phyloP scores from a whole-genome alignment of 352 stramenopile genomes.

The Chrysophaeum taylorii region DNA sequence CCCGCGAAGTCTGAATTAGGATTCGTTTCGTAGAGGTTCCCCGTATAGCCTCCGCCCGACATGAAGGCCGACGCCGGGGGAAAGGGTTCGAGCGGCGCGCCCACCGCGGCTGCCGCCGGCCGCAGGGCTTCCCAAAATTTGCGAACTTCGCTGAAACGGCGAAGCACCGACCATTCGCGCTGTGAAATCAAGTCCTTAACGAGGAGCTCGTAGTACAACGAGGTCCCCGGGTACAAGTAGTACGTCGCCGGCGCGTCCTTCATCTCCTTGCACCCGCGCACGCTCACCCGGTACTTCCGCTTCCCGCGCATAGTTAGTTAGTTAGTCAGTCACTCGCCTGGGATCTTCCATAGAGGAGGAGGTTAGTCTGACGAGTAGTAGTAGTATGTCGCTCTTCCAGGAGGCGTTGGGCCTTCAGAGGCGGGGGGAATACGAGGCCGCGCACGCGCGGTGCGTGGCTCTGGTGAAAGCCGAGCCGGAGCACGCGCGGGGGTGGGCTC shows the following conservation, averaged over 20 bases:
- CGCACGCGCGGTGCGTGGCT: too few species aligned
- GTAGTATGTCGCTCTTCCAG: too few species aligned
- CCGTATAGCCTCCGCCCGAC: not conserved
- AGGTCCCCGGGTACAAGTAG: not conserved
- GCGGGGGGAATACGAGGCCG: too few species aligned
- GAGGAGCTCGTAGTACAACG: not conserved
- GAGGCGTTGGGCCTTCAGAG: too few species aligned
- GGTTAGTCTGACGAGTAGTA: too few species aligned
- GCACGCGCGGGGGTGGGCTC: not conserved
- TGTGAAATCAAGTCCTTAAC: not conserved
- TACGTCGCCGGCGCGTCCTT: too few species aligned
- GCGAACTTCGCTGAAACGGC: slow-evolving; percentile 1
- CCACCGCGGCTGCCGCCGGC: not conserved
- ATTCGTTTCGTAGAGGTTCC: slow-evolving; percentile 7
- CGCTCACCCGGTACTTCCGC: too few species aligned
- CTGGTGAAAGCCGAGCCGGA: too few species aligned
- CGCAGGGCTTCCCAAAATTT: not conserved
- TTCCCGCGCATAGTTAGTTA: too few species aligned
- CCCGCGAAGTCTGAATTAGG: not conserved
- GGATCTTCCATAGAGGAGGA: too few species aligned
- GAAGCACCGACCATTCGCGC: not conserved
- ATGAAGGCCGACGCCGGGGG: not conserved
- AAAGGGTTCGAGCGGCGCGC: not conserved
- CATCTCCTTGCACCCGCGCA: too few species aligned
- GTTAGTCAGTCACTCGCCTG: too few species aligned